Base-by-base conservation (phyloP, 768 basidiomycete species). In the Auricularia sp. region DNA sequence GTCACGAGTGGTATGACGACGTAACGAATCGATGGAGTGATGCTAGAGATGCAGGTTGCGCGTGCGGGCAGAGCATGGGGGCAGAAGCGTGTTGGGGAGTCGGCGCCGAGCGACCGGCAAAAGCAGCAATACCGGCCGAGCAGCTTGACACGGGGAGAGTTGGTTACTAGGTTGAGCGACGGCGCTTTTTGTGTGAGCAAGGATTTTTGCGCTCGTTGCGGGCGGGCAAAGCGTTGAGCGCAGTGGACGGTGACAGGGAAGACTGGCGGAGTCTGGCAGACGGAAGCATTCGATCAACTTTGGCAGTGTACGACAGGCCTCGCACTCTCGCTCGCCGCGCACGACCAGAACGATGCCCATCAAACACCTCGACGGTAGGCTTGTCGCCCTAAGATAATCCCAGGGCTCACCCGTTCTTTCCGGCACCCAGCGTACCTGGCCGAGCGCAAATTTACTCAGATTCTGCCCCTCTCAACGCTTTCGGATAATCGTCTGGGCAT, bases 401-500 rank as follows among this genome's bases (percentile, higher is more conserved):
- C 44, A 21, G 35, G 29, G 2, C 21, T 47, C 36, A 61, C 51
- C 35, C 23, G 36, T 16, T 65, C 23, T 36, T 12, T 42, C 33
- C n/a, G 21, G 16, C 61, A 56, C 61, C 36, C 73, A 95, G 94
- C 83, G 73, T 92, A 92, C 74, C 83, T 97, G 70, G 74, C 82
- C 33, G 93, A 94, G 81, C 88, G 92, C 74, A 92, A 93, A 77
- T 90, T 95, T 73, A 76, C 91, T 67, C 87, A 91, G 75, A 88
- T 87, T 47, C 84, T 89, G 64, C 84, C 91, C 23, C 83, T 98
- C 63, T 84, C 83, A 64, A 85, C 87, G 0, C 81, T 99, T 60
- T 83, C 90, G 51, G 92, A 97, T 72, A 91, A 94, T 62, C 89
- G 97, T 56, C 87, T 99, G 34, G 97, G 97, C 36, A 97, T 99